Conservation (phyloP, 306 rosid genomes). For the Trifolium repens region DNA sequence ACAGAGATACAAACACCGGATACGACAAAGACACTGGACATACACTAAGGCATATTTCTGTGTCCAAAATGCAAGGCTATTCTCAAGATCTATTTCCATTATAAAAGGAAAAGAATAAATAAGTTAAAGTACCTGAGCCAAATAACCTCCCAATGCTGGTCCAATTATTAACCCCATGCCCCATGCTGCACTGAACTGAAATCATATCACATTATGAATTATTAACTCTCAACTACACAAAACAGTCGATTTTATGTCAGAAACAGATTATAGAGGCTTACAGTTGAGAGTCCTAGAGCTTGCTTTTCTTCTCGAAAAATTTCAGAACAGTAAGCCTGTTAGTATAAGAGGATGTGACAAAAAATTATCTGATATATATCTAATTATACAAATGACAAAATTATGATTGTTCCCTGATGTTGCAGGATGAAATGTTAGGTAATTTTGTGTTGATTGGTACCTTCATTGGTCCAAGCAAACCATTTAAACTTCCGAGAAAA, state of each 20-base stretch:
- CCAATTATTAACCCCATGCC: constrained; percentile 79
- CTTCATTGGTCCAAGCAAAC: constrained; percentile 89
- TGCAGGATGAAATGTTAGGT: neutral
- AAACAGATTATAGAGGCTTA: constrained; percentile 37
- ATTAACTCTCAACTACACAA: neutral
- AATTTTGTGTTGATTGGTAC: constrained; percentile 42
- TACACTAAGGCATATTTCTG: neutral
- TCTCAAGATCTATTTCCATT: no score
- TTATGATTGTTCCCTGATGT: neutral
- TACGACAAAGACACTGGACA: no score
- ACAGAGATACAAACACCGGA: no score
- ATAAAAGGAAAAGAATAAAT: neutral
- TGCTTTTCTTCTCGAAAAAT: constrained; percentile 72
- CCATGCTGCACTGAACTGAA: constrained; percentile 83
- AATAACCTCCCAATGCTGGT: constrained; percentile 88
- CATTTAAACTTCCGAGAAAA: constrained; percentile 87
- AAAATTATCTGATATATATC: neutral
- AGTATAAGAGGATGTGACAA: constrained; percentile 19
- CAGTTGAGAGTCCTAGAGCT: constrained; percentile 78
- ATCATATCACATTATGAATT: constrained; percentile 17
- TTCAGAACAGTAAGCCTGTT: constrained; percentile 80
- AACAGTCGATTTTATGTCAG: neutral
- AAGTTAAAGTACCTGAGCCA: constrained; percentile 68
- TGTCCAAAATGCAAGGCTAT: no score
- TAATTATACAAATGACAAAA: neutral